Base-by-base conservation (phyloP, 2,329 filamentous ascomycete species). In the Phialocephala subalpina region DNA sequence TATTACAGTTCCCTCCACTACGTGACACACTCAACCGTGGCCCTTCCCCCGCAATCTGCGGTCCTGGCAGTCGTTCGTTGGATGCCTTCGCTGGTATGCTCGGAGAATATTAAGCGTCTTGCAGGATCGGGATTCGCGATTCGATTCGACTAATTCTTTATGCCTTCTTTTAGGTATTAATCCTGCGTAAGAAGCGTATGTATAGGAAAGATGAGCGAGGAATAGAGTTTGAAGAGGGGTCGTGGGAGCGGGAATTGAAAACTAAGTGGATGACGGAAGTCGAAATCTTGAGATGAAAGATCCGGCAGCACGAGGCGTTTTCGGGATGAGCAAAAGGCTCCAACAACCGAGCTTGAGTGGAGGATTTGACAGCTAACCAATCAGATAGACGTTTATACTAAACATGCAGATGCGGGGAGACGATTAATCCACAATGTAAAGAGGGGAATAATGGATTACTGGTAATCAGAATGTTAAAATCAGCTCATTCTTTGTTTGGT, bases 211-310 rank as follows among this genome's bases (percentile, higher is more conserved):
- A 59, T 55, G 45, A 27, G 25, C 14, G 40, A 18, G 42, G 40
- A n/a, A 29, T n/a, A 36, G 20, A 22, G 25, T 16, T 60, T 22
- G 38, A 58, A 22, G 40, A 45, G 52, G 40, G 58, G 22, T 57
- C 5, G 14, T 29, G 16, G 33, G 59, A 25, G 16, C 25, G 25
- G 27, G 27, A 42, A 58, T 33, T 4, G 9, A 33, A 49, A 33
- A 29, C 45, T 59, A 65, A 66, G 64, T 66, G 64, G 64, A 62
- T 63, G 60, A 60, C 64, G 55, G 55, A 45, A 49, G 55, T 29
- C 12, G 40, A 33, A 58, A 58, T 7, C n/a, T 52, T 58, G 56
- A 36, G 16, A 57, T 38, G 55, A 27, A 57, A n/a, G 29, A 52
- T 7, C 36, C 52, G 55, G 29, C 36, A 40, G 38, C 33, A 29